A percentile compares a stretch with the other conserved stretches of the same genome.
Conservation (phyloP, 352 stramenopile species). For the Phytophthora cactorum region DNA sequence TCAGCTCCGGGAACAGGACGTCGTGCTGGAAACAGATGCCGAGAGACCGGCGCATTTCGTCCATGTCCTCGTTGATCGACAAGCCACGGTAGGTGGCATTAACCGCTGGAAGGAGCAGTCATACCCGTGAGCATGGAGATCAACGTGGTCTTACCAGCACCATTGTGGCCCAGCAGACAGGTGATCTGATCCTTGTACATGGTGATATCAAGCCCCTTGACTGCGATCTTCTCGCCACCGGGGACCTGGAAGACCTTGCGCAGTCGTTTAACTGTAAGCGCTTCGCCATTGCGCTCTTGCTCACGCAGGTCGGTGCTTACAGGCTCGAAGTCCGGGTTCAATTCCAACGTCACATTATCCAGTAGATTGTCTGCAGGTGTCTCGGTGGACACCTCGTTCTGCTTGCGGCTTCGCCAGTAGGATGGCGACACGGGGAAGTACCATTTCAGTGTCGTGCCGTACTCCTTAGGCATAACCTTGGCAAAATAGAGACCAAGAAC, state of each 20-base stretch:
- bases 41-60: conserved; percentile 74
- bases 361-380: neutral
- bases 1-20: conserved; percentile 82
- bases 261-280: conserved; percentile 55
- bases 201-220: conserved; percentile 88
- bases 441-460: conserved; percentile 85
- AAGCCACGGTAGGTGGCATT: conserved; percentile 78
- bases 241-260: conserved; percentile 79
- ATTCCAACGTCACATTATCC: conserved; percentile 29
- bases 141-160: conserved; percentile 92
- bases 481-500: conserved; percentile 91
- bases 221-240: conserved; percentile 51
- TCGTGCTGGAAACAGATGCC: conserved; percentile 90
- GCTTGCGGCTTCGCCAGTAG: conserved; percentile 34
- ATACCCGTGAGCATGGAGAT: conserved; percentile 95
- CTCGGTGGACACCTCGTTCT: neutral
- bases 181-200: conserved; percentile 95
- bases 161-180: conserved; percentile 94
- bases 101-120: conserved; percentile 60
- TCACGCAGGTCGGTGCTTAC: conserved; percentile 44
- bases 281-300: conserved; percentile 51
- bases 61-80: conserved; percentile 81
- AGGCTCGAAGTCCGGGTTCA: conserved; percentile 43
- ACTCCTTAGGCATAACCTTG: conserved; percentile 92
- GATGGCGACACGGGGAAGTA: conserved; percentile 89